Conservation (phyloP, 2,329 filamentous ascomycete species). For the Clonostachys rosea region DNA sequence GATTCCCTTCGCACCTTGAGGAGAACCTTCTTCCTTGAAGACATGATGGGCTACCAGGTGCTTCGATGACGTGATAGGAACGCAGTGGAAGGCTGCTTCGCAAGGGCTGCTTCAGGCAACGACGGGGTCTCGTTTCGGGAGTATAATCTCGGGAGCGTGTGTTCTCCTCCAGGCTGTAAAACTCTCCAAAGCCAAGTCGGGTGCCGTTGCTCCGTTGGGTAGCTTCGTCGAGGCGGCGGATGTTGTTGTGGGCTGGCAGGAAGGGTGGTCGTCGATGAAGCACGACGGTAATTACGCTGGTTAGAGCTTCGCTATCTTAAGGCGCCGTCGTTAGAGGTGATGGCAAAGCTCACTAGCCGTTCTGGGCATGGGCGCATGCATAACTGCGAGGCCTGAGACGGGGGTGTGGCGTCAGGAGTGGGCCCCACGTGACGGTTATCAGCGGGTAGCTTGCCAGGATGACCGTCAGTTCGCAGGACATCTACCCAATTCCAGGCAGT, state of each 20-base stretch:
- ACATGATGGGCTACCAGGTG: conserved; percentile 47
- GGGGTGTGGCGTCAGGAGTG: conserved; percentile 7
- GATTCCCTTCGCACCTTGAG: conserved; percentile 61
- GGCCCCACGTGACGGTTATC: conserved; percentile 16
- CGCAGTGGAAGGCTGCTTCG: neutral
- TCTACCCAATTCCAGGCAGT: no score
- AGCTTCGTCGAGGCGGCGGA: neutral
- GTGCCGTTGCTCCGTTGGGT: neutral
- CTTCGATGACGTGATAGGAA: conserved; percentile 20
- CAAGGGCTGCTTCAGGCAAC: neutral
- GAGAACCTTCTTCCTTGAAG: conserved; percentile 84
- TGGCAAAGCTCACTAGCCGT: conserved; percentile 1
- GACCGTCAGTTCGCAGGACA: no score
- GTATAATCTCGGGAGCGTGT: no score
- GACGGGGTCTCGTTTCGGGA: no score
- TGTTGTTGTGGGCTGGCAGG: neutral
- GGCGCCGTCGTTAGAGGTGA: neutral
- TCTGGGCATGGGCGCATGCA: conserved; percentile 16
- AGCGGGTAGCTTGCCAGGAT: no score
- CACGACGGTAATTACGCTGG: neutral
- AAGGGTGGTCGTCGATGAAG: neutral
- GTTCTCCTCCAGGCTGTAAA: no score
- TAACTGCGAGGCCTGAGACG: conserved; percentile 6
- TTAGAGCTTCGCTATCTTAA: no score
- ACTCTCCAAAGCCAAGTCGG: neutral